Base-by-base conservation (phyloP, 2,329 filamentous ascomycete species). In the Parastagonospora avenae region DNA sequence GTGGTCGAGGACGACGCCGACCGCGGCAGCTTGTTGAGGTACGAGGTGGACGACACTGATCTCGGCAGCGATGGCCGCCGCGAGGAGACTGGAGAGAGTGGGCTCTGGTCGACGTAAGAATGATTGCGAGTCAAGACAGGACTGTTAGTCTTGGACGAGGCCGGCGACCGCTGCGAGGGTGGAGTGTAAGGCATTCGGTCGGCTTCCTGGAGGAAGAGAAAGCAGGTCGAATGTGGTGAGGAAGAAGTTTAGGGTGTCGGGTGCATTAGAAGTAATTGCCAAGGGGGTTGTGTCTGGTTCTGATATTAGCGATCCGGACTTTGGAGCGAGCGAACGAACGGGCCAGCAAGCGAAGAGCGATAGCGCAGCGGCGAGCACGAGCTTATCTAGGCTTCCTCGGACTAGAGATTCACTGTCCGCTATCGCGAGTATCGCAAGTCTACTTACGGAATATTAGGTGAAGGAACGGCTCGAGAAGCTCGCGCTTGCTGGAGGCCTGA, bases 141-240 rank as follows among this genome's bases (percentile, higher is more conserved):
- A 59, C 78, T 82, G 64, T 71, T 77, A 44, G 78, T 73, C 70
- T 80, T 81, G 51, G 83, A 84, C 61, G 80, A 77, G 66, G 79
- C 78, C 73, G 83, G 83, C 63, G 83, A 84, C 74, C 80, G 79
- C 75, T 84, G 83, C 65, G 87, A 85, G 57, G 90, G 90, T 54
- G 90, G 90, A 75, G 90, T 94, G 80, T 94, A 94, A 85, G 90
- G 90, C 90, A 94, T 94, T 79, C 82, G 76, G 72, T 67, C 72
- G 71, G 66, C 70, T 75, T 70, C 58, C 51, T 52, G 57, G 57
- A 60, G 59, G 60, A 54, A 52, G 52, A 31, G 46, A 57, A 62
- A 64, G 67, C 63, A 59, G 66, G 69, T 61, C 67, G 72, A 66
- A 61, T 67, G 53, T 62, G 50, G 57, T 61, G 56, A 48, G 59